phyloP scores from a whole-genome alignment of 345 rosid genomes.

The Aurinia saxatilis region DNA sequence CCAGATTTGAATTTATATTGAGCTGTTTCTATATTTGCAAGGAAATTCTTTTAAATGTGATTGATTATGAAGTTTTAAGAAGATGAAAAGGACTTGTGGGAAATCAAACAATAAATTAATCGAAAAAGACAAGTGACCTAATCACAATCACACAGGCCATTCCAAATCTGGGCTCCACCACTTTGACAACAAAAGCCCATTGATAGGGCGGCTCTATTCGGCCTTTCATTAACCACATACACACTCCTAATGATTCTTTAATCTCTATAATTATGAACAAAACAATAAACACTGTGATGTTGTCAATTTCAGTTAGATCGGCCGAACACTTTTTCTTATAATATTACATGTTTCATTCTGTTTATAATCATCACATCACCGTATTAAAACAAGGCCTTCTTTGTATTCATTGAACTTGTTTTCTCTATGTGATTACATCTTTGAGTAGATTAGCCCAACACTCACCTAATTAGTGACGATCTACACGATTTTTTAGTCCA shows the following conservation, averaged over 20 bases:
- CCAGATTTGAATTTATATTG: too few species aligned
- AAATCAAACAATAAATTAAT: background rate
- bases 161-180: constrained; percentile 25
- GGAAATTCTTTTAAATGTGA: background rate
- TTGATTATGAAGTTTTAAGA: background rate
- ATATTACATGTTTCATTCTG: background rate
- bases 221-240: constrained; percentile 15
- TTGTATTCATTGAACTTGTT: constrained; percentile 1
- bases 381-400: background rate
- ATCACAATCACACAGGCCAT: constrained; percentile 1
- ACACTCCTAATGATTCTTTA: background rate
- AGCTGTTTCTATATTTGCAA: background rate
- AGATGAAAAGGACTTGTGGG: background rate
- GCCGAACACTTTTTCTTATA: constrained; percentile 10
- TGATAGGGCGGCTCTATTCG: constrained; percentile 12
- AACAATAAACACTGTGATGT: background rate
- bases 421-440: too few species aligned
- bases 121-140: constrained; percentile 17
- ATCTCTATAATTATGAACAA: background rate
- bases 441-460: background rate
- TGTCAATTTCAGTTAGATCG: constrained; percentile 14
- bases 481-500: background rate
- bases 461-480: background rate
- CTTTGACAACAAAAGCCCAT: constrained; percentile 26
- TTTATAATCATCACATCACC: background rate